Conservation (phyloP, 352 stramenopile genomes). For the Peronospora tabacina region DNA sequence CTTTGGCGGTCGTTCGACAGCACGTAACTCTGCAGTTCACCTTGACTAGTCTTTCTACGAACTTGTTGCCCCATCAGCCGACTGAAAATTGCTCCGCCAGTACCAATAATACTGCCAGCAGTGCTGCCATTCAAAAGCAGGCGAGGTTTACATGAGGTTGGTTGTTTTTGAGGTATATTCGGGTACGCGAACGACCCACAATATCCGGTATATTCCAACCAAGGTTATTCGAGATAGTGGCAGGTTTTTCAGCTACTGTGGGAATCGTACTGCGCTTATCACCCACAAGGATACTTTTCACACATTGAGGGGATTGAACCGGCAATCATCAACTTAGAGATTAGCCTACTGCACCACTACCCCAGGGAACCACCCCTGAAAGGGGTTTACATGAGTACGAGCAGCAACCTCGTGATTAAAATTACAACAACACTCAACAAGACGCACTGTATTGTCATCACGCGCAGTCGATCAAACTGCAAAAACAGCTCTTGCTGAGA, state of each 20-base stretch:
- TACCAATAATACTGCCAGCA: constrained; percentile 8
- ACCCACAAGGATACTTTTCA: too few relatives aligned
- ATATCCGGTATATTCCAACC: too few relatives aligned
- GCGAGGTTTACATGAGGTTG: too few relatives aligned
- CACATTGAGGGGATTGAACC: too few relatives aligned
- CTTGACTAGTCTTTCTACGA: constrained; percentile 14
- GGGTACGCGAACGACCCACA: too few relatives aligned
- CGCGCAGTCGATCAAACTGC: constrained; percentile 73
- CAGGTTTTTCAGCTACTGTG: too few relatives aligned
- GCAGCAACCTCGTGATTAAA: constrained; percentile 71
- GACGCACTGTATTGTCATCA: constrained; percentile 78
- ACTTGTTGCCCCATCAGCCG: constrained; percentile 22
- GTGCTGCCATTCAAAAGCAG: constrained; percentile 51
- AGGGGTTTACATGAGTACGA: constrained; percentile 70
- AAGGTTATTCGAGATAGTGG: too few relatives aligned
- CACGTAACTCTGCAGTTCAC: constrained; percentile 59
- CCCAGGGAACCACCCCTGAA: too few relatives aligned
- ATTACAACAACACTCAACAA: constrained; percentile 74
- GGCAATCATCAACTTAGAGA: too few relatives aligned
- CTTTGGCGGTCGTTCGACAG: constrained; percentile 77
- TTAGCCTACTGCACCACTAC: too few relatives aligned
- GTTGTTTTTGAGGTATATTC: too few relatives aligned
- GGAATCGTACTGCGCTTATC: too few relatives aligned
- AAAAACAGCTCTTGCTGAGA: constrained; percentile 76
- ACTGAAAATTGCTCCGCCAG: constrained; percentile 19